A percentile compares a stretch with the other conserved stretches of the same genome.
These are phyloP conservation scores for Cyclostephanos invisitatus DNA, from an alignment of 108 stramenopile genomes.

Conservation along the genomic window DNA sequence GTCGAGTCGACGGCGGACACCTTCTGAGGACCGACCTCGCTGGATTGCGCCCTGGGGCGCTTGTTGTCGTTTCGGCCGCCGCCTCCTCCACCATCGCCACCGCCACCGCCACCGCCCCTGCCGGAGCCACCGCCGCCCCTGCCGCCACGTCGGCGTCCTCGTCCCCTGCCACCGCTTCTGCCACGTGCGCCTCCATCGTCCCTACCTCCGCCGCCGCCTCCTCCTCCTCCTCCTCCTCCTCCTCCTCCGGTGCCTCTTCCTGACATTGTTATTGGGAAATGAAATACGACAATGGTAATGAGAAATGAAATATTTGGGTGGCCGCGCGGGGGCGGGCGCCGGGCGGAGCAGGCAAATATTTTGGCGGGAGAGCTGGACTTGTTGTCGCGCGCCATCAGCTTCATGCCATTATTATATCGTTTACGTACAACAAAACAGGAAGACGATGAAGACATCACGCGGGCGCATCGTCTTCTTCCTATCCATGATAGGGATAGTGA, in stretches of 20 bases:
- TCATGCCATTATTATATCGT: no score
- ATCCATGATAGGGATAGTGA: not conserved
- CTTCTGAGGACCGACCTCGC: not conserved
- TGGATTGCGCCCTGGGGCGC: conserved; percentile 1
- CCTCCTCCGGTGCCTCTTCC: conserved; percentile 1
- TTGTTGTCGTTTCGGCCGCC: not conserved
- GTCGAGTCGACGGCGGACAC: not conserved
- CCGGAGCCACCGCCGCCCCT: not conserved
- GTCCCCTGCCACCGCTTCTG: conserved; percentile 7
- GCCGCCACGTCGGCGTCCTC: conserved; percentile 14
- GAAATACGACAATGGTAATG: no score
- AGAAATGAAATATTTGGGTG: no score
- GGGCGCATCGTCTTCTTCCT: conserved; percentile 2
- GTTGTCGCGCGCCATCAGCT: no score
- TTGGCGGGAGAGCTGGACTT: no score
- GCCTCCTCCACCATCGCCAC: not conserved
- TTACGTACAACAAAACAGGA: no score
- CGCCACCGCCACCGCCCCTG: not conserved
- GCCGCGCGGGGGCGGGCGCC: no score
- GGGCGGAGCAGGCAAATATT: no score
- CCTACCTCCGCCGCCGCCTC: conserved; percentile 10
- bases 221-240: conserved; percentile 1
- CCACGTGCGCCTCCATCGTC: conserved; percentile 3
- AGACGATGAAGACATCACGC: not conserved
- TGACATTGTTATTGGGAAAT: not conserved